These are phyloP conservation scores for Carex arenaria DNA, from an alignment of 202 grass and related monocot genomes.

Conservation along the genomic window DNA sequence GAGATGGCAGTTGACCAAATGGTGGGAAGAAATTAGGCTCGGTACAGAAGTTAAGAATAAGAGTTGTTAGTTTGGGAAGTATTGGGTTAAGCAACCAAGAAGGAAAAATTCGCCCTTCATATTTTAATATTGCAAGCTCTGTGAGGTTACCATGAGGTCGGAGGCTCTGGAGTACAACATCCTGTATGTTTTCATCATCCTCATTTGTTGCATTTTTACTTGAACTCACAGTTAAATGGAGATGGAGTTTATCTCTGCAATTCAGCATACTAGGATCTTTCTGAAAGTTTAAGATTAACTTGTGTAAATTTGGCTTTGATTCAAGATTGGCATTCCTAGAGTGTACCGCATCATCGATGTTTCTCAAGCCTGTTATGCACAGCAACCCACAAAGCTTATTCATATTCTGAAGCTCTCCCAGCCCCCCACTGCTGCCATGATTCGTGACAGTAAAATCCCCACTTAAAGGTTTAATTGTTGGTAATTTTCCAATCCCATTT, in stretches of 20 bases:
- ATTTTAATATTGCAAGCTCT: no score
- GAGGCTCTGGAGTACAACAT: no score
- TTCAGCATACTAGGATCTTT: neutral
- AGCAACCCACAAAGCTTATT: neutral
- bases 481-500: neutral
- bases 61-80: no score
- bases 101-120: no score
- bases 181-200: no score
- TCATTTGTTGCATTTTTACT: no score
- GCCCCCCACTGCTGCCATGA: neutral
- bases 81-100: no score
- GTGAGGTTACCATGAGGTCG: no score
- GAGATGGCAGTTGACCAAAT: neutral
- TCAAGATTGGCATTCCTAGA: neutral
- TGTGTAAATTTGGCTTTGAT: neutral
- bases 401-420: neutral
- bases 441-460: neutral
- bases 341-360: neutral
- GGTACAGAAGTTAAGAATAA: no score
- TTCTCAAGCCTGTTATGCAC: neutral
- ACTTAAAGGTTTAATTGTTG: neutral
- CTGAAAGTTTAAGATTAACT: neutral
- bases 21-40: neutral
- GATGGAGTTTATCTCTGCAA: accelerated
- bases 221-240: no score